A percentile compares a stretch with the other conserved stretches of the same genome.
Evolutionary conservation across 1,139 yeast species (phyloP).

Genomic region (Debaryomyces coudertii): DNA sequence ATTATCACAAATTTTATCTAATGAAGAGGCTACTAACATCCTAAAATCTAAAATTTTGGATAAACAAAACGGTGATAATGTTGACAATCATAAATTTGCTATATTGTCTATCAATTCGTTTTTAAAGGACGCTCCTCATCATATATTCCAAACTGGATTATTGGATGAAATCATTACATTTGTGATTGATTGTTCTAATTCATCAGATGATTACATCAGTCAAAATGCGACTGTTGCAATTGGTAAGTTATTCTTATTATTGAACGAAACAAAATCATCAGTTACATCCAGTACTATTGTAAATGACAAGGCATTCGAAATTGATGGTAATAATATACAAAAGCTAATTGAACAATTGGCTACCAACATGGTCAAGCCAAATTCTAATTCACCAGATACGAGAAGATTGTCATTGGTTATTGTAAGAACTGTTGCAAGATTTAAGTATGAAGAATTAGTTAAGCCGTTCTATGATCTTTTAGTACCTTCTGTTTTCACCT

Average conservation of each 20-base stretch:
- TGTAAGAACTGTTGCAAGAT: conserved; percentile 71
- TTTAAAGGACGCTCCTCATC: conserved; percentile 71
- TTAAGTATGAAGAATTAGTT: conserved; percentile 51
- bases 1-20: conserved; percentile 64
- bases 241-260: conserved; percentile 72
- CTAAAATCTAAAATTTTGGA: conserved; percentile 63
- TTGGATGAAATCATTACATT: conserved; percentile 50
- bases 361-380: conserved; percentile 52
- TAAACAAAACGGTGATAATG: conserved; percentile 40
- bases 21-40: conserved; percentile 66
- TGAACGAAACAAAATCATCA: conserved; percentile 48
- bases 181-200: conserved; percentile 49
- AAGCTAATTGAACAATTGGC: conserved; percentile 54
- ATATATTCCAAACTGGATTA: conserved; percentile 56
- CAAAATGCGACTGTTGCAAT: conserved; percentile 83
- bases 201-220: conserved; percentile 57
- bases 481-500: conserved; percentile 75
- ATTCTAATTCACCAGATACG: conserved; percentile 71
- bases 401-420: conserved; percentile 80
- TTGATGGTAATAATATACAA: conserved; percentile 39
- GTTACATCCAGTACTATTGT: conserved; percentile 19
- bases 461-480: conserved; percentile 57
- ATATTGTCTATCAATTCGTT: conserved; percentile 78
- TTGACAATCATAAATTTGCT: conserved; percentile 57
- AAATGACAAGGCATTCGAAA: conserved; percentile 28